A percentile compares a stretch with the other conserved stretches of the same genome.
Evolutionary conservation across 2,329 filamentous ascomycete genomes (phyloP).

Genomic region (Chrysoporthe deuterocubensis): DNA sequence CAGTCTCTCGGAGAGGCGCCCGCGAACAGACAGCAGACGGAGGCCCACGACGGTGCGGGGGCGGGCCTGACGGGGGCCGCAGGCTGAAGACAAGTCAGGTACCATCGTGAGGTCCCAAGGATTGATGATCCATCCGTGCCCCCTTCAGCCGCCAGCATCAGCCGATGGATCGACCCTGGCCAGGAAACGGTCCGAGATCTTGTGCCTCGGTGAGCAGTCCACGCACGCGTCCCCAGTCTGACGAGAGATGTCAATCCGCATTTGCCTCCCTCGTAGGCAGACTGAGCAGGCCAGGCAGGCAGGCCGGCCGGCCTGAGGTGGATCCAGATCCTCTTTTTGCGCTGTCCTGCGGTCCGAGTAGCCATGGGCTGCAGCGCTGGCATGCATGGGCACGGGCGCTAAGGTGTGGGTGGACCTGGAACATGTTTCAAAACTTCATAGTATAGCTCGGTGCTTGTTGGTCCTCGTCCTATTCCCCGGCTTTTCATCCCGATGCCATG

Average conservation of each 20-base stretch:
- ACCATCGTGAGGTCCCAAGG: background rate
- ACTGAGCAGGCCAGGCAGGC: background rate
- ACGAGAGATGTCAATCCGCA: slow-evolving; percentile 7
- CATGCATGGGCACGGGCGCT: background rate
- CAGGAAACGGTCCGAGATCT: slow-evolving; percentile 4
- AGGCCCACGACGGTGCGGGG: no score
- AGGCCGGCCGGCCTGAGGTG: background rate
- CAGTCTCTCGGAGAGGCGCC: no score
- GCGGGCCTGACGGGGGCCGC: background rate
- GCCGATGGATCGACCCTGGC: slow-evolving; percentile 4
- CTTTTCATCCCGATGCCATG: slow-evolving; percentile 1
- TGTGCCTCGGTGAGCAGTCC: slow-evolving; percentile 9
- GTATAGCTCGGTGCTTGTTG: background rate
- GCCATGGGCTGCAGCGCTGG: background rate
- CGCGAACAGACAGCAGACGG: background rate
- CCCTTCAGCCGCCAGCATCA: background rate
- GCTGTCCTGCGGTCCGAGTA: background rate
- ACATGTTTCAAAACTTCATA: slow-evolving; percentile 23
- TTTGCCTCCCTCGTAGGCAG: slow-evolving; percentile 3
- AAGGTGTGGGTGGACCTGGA: slow-evolving; percentile 5
- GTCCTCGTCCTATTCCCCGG: slow-evolving; percentile 14
- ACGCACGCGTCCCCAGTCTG: background rate
- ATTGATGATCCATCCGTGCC: background rate
- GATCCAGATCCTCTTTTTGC: background rate
- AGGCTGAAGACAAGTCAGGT: background rate